These are phyloP conservation scores for Sarcomyxa edulis DNA, from an alignment of 768 basidiomycete genomes.

Conservation along the genomic window DNA sequence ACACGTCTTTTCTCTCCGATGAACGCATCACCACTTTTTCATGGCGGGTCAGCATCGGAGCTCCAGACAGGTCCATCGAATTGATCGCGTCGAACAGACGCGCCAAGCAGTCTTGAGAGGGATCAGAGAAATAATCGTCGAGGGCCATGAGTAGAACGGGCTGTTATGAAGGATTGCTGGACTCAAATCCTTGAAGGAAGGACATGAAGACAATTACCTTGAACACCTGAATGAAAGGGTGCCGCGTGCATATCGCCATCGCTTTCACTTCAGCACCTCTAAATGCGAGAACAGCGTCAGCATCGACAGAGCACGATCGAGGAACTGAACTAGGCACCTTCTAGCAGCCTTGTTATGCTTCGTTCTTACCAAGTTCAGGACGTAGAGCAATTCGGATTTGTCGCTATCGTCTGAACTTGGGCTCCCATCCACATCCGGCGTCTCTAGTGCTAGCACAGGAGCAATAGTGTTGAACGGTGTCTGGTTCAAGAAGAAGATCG, in stretches of 20 bases:
- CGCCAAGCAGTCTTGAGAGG: slow-evolving; percentile 86
- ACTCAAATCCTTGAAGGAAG: not conserved
- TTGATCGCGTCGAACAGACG: slow-evolving; percentile 92
- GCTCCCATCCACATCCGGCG: slow-evolving; percentile 34
- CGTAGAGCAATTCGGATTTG: slow-evolving; percentile 67
- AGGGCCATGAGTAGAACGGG: slow-evolving; percentile 91
- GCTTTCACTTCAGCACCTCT: slow-evolving; percentile 95
- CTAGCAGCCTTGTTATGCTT: slow-evolving; percentile 78
- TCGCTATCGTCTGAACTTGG: slow-evolving; percentile 29
- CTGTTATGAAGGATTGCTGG: slow-evolving; percentile 33
- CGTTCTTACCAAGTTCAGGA: slow-evolving; percentile 86
- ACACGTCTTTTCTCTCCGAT: slow-evolving; percentile 89
- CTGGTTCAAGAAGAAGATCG: slow-evolving; percentile 97
- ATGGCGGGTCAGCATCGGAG: slow-evolving; percentile 70
- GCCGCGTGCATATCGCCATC: slow-evolving; percentile 87
- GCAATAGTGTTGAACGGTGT: slow-evolving; percentile 83
- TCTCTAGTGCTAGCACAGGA: slow-evolving; percentile 73
- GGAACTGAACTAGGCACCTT: slow-evolving; percentile 49
- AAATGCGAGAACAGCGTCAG: not conserved
- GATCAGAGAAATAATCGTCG: slow-evolving; percentile 89
- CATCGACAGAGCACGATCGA: not conserved
- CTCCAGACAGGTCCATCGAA: slow-evolving; percentile 77
- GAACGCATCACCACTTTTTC: slow-evolving; percentile 89
- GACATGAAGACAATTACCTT: slow-evolving; percentile 45
- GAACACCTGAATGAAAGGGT: slow-evolving; percentile 95